Conservation (phyloP, 306 rosid species). For the Biancaea sappan region DNA sequence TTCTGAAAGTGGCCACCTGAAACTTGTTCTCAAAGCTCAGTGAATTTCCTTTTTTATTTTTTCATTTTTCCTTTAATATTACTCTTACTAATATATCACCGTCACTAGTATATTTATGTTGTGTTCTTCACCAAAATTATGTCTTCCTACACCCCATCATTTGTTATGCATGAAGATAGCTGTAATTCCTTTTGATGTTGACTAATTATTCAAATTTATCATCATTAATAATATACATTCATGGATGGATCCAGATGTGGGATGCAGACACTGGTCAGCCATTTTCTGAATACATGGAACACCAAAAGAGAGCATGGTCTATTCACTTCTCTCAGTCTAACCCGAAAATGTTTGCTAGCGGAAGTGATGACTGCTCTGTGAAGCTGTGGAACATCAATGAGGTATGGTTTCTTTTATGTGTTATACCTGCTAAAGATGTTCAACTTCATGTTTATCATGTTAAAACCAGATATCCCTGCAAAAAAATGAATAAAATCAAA, state of each 20-base stretch:
- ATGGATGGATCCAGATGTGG: conserved; percentile 75
- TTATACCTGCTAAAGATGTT: background rate
- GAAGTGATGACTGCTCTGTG: conserved; percentile 89
- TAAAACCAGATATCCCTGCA: background rate
- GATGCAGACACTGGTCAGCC: conserved; percentile 87
- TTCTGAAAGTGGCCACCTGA: background rate
- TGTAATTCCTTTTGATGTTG: conserved; percentile 14
- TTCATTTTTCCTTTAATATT: background rate
- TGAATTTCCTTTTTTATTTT: background rate
- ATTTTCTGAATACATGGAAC: conserved; percentile 75
- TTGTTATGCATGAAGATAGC: conserved; percentile 5
- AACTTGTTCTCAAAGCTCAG: background rate
- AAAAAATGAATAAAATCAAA: conserved; percentile 20
- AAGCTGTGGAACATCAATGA: conserved; percentile 90
- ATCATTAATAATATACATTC: conserved; percentile 32
- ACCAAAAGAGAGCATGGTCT: conserved; percentile 92
- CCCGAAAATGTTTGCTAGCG: conserved; percentile 94
- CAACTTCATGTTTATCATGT: background rate
- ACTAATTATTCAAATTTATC: conserved; percentile 16
- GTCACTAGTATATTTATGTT: background rate
- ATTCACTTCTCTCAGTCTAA: conserved; percentile 76
- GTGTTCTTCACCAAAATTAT: background rate
- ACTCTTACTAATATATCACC: background rate
- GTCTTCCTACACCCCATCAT: background rate
- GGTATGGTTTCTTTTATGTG: conserved; percentile 56